Conservation (phyloP, 768 basidiomycete species). For the Gymnopilus junonius region DNA sequence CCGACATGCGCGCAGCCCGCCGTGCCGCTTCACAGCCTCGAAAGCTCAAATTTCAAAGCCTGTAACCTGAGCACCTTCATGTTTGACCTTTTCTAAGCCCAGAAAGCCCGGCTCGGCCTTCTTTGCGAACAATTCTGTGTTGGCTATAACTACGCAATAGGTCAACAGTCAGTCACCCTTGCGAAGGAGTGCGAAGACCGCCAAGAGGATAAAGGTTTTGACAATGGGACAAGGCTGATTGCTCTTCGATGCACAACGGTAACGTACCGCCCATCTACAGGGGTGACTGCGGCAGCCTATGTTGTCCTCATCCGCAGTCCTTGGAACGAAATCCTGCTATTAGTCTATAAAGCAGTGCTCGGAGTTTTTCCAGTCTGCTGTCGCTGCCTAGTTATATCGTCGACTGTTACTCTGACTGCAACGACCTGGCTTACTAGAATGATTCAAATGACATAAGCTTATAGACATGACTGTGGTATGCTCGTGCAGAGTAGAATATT, state of each 20-base stretch:
- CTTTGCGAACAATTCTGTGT: not conserved
- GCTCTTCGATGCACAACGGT: not conserved
- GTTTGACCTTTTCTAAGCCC: not conserved
- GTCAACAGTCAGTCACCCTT: too few species aligned
- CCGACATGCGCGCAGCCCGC: slow-evolving; percentile 5
- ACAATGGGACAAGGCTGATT: not conserved
- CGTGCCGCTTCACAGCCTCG: not conserved
- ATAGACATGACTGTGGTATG: too few species aligned
- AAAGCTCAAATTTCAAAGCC: too few species aligned
- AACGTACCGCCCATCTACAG: not conserved
- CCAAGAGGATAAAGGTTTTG: not conserved
- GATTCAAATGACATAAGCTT: too few species aligned
- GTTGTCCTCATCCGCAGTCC: not conserved
- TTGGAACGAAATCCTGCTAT: not conserved
- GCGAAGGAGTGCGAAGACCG: not conserved
- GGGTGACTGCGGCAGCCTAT: not conserved
- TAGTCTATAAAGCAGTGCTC: not conserved
- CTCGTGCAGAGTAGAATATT: too few species aligned
- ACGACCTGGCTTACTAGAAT: too few species aligned
- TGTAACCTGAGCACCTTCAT: not conserved
- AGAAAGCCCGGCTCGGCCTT: not conserved
- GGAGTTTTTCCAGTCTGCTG: not conserved
- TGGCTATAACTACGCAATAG: not conserved
- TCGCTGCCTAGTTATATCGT: not conserved
- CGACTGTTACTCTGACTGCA: too few species aligned